Evolutionary conservation across 768 basidiomycete genomes (phyloP).

Genomic region (Tricholoma sp.): DNA sequence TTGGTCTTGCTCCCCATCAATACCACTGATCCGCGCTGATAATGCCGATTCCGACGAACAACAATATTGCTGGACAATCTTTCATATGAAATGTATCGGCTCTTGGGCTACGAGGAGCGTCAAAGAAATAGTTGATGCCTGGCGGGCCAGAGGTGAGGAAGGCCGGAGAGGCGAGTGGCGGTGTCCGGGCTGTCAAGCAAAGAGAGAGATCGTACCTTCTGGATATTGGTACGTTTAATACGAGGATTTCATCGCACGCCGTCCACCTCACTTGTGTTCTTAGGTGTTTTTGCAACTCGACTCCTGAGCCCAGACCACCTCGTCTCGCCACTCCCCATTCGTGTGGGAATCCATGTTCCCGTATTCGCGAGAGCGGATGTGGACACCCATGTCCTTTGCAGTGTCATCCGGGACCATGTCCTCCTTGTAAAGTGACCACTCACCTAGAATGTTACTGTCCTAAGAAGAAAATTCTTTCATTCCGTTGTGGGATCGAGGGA

Average conservation of each 20-base stretch:
- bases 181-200: conserved; percentile 90
- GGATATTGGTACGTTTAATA: conserved; percentile 52
- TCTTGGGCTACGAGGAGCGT: conserved; percentile 85
- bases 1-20: conserved; percentile 81
- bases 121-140: conserved; percentile 68
- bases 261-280: conserved; percentile 8
- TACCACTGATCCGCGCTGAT: conserved; percentile 32
- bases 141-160: conserved; percentile 60
- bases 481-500: conserved; percentile 47
- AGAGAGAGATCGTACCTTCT: conserved; percentile 59
- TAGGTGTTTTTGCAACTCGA: conserved; percentile 83
- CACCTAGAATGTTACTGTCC: conserved; percentile 76
- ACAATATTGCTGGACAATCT: conserved; percentile 85
- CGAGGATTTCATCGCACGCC: background rate
- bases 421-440: conserved; percentile 82
- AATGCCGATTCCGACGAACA: conserved; percentile 27
- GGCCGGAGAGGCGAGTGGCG: conserved; percentile 76
- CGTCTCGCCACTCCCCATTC: conserved; percentile 74
- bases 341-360: conserved; percentile 66
- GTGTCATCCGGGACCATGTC: conserved; percentile 97
- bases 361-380: conserved; percentile 54
- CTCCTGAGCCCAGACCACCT: conserved; percentile 64
- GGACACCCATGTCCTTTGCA: conserved; percentile 76
- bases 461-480: conserved; percentile 50
- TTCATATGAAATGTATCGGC: conserved; percentile 86